A percentile compares a stretch with the other conserved stretches of the same genome.
These are phyloP conservation scores for Basidiobolus heterosporus DNA, from an alignment of 371 early-diverging fungal genomes.

Conservation along the genomic window DNA sequence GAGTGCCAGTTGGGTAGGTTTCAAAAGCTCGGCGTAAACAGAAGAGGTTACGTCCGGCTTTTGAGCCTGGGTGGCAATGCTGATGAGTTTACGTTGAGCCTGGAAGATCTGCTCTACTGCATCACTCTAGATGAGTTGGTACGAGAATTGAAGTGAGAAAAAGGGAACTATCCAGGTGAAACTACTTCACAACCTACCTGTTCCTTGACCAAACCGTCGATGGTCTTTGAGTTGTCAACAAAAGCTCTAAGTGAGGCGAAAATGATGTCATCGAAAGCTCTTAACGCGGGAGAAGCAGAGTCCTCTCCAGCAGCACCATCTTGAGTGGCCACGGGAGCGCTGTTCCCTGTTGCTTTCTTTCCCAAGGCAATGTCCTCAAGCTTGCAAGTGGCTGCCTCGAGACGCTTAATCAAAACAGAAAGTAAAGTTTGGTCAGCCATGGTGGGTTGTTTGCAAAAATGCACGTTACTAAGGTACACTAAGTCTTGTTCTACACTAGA, in stretches of 20 bases:
- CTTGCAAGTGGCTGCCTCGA: conserved; percentile 71
- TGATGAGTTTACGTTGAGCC: conserved; percentile 56
- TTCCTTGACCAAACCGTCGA: conserved; percentile 53
- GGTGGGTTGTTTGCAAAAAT: neutral
- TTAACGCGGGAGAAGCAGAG: conserved; percentile 26
- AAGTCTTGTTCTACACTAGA: too few relatives aligned
- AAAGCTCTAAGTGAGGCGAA: conserved; percentile 30
- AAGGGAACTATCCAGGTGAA: neutral
- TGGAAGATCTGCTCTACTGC: conserved; percentile 33
- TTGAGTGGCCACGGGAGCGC: conserved; percentile 11
- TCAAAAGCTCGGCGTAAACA: conserved; percentile 38
- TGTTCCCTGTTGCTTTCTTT: conserved; percentile 9
- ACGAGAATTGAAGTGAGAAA: neutral
- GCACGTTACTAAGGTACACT: too few relatives aligned
- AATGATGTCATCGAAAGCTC: conserved; percentile 52
- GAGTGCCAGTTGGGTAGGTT: conserved; percentile 55
- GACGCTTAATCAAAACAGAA: conserved; percentile 53
- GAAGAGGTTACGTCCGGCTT: conserved; percentile 51
- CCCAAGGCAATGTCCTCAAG: conserved; percentile 48
- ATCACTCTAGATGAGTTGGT: conserved; percentile 14
- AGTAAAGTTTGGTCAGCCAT: conserved; percentile 51
- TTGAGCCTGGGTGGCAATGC: conserved; percentile 48
- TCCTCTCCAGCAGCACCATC: conserved; percentile 5
- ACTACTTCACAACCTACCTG: conserved; percentile 30
- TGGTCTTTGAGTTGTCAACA: conserved; percentile 25